These are phyloP conservation scores for Syzygium jambos DNA, from an alignment of 345 rosid genomes.

Conservation along the genomic window DNA sequence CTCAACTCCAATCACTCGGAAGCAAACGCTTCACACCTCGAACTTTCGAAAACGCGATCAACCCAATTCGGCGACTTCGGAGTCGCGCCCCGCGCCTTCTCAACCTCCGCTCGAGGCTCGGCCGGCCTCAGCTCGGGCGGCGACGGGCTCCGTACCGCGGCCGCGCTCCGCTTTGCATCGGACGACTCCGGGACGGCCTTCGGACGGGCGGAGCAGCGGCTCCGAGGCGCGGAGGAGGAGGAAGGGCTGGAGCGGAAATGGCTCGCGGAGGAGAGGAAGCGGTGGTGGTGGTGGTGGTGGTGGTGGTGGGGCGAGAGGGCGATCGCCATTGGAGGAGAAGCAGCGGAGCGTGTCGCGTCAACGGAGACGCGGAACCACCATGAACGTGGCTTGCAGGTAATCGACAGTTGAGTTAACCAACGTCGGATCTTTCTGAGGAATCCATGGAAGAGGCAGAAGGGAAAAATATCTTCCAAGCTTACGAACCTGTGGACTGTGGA, in stretches of 20 bases:
- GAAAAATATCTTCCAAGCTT: neutral
- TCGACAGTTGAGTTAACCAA: neutral
- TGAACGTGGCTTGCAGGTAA: neutral
- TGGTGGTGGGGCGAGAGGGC: neutral
- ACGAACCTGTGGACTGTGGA: neutral
- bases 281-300: no score
- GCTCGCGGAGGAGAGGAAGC: neutral
- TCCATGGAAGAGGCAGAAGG: neutral
- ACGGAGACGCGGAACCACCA: neutral
- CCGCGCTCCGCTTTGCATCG: slow-evolving; percentile 10
- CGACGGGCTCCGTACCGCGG: slow-evolving; percentile 19
- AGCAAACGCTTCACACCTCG: neutral
- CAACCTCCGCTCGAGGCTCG: neutral
- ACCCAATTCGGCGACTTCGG: neutral
- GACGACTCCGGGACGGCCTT: slow-evolving; percentile 20
- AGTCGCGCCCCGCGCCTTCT: neutral
- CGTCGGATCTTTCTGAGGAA: neutral
- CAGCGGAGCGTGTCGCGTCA: neutral
- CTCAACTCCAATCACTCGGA: neutral
- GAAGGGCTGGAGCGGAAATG: neutral
- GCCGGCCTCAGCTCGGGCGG: neutral
- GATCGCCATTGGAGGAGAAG: slow-evolving; percentile 5
- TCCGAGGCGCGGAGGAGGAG: neutral
- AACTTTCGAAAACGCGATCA: neutral
- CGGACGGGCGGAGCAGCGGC: slow-evolving; percentile 8